These are phyloP conservation scores for Sugiyamaella smithiae DNA, from an alignment of 805 yeast genomes.

Conservation along the genomic window DNA sequence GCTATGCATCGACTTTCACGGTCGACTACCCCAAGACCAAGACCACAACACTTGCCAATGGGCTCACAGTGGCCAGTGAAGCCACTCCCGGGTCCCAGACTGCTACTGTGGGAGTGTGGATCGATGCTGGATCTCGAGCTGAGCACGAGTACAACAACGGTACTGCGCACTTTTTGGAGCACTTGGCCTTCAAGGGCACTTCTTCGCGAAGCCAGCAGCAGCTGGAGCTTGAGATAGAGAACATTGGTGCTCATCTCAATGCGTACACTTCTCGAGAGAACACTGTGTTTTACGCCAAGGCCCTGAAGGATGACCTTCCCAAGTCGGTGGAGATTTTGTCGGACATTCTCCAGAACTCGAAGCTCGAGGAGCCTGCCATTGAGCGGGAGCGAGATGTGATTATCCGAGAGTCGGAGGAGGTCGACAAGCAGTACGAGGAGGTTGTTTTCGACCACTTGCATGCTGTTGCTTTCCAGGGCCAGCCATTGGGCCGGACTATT, in stretches of 20 bases:
- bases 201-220: slow-evolving; percentile 70
- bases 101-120: slow-evolving; percentile 98
- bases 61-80: slow-evolving; percentile 92
- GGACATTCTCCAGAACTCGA: slow-evolving; percentile 85
- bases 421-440: slow-evolving; percentile 97
- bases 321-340: slow-evolving; percentile 82
- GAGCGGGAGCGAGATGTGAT: slow-evolving; percentile 97
- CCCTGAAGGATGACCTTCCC: slow-evolving; percentile 76
- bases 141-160: slow-evolving; percentile 84
- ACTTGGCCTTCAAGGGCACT: slow-evolving; percentile 95
- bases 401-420: slow-evolving; percentile 94
- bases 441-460: slow-evolving; percentile 96
- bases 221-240: slow-evolving; percentile 90
- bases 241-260: slow-evolving; percentile 93
- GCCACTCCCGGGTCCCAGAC: slow-evolving; percentile 74
- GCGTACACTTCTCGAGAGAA: slow-evolving; percentile 99
- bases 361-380: slow-evolving; percentile 76
- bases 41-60: slow-evolving; percentile 80
- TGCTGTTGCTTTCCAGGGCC: slow-evolving; percentile 84
- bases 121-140: slow-evolving; percentile 97
- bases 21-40: slow-evolving; percentile 44
- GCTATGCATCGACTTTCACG: slow-evolving; percentile 9
- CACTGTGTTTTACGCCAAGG: slow-evolving; percentile 93
- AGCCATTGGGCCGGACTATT: slow-evolving; percentile 94
- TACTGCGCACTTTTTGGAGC: slow-evolving; percentile 96